Conservation (phyloP, 2,329 filamentous ascomycete genomes). For the Penicillium aurantiogriseum region DNA sequence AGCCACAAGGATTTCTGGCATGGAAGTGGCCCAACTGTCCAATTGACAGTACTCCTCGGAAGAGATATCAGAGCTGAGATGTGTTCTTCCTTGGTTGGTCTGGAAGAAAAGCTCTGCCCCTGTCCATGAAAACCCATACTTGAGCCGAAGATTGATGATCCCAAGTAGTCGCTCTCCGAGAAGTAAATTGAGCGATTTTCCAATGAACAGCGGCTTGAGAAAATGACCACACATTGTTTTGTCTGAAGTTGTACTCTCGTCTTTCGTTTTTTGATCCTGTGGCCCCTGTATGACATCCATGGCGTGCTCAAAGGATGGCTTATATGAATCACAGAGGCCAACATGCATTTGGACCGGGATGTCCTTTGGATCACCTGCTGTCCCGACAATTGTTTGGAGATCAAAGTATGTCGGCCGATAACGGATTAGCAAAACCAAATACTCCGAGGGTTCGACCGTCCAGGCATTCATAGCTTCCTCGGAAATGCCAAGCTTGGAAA, state of each 20-base stretch:
- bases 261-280: background rate
- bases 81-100: conserved; percentile 42
- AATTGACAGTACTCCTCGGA: conserved; percentile 17
- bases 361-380: conserved; percentile 37
- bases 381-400: conserved; percentile 54
- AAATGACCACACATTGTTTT: background rate
- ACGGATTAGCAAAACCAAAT: conserved; percentile 70
- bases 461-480: conserved; percentile 75
- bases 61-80: conserved; percentile 10
- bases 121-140: conserved; percentile 61
- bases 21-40: conserved; percentile 25
- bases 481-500: conserved; percentile 69
- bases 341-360: conserved; percentile 60
- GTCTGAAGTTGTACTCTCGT: background rate
- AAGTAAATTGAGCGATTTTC: conserved; percentile 66
- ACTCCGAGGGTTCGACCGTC: conserved; percentile 65
- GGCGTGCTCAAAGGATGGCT: conserved; percentile 61
- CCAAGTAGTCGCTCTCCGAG: conserved; percentile 64
- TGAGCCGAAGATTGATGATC: conserved; percentile 60
- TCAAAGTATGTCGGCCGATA: conserved; percentile 62
- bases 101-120: conserved; percentile 62
- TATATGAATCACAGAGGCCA: conserved; percentile 69
- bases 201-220: conserved; percentile 66
- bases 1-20: conserved; percentile 46
- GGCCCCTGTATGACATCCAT: conserved; percentile 48